Percentiles rank a stretch among this genome's conserved stretches.
These are phyloP conservation scores for Salix koriyanagi DNA, from an alignment of 345 rosid genomes.

Conservation along the genomic window DNA sequence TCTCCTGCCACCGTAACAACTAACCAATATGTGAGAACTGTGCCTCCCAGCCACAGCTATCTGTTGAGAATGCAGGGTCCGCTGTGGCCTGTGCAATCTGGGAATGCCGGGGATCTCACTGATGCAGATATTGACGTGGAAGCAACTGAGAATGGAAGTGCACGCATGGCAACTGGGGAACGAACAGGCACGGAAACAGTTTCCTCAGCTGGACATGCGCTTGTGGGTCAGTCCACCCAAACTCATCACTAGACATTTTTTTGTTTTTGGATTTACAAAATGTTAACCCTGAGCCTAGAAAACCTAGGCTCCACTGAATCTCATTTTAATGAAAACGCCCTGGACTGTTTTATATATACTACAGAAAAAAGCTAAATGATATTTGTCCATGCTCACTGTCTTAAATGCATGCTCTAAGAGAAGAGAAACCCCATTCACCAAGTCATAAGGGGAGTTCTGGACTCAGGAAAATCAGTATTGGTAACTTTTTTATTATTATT, in stretches of 20 bases:
- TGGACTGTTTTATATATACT: neutral
- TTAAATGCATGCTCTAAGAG: neutral
- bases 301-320: neutral
- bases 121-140: constrained; percentile 30
- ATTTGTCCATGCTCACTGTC: neutral
- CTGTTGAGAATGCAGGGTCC: constrained; percentile 62
- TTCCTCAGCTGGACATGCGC: neutral
- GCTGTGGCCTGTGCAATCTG: constrained; percentile 59
- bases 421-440: neutral
- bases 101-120: constrained; percentile 26
- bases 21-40: constrained; percentile 46
- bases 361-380: neutral
- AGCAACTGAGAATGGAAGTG: constrained; percentile 32
- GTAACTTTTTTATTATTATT: neutral
- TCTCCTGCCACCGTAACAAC: constrained; percentile 41
- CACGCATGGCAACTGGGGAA: neutral
- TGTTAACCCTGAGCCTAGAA: neutral
- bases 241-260: neutral
- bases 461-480: neutral
- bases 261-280: neutral
- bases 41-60: constrained; percentile 73
- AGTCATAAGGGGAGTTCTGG: neutral
- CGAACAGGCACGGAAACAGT: neutral
- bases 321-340: neutral
- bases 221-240: neutral